Evolutionary conservation across 2,329 filamentous ascomycete species (phyloP), one percentile per base, ranked within the genome.

Genomic region (Aspergillus sp.): DNA sequence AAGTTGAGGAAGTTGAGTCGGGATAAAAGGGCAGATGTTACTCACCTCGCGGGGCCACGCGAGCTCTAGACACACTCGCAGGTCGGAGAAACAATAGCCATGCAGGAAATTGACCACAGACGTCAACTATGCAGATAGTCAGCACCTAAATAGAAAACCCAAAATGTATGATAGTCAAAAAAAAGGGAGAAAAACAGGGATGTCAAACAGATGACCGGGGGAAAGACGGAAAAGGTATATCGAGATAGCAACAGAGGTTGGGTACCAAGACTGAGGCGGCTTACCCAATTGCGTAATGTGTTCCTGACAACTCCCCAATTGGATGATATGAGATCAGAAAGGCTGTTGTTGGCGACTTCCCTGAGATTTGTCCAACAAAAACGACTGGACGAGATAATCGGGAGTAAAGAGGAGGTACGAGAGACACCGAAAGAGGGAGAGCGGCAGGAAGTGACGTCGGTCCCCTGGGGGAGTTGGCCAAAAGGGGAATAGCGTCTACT

Each of bases 391-490:
- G 33, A 37, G n/a, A 17, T n/a, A 19, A 37, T 37, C 33, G 33
- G 17, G 6, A 4, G 2, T 4, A 5, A 19, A 19, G 33, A 37
- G 33, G 33, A 43, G 41, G 17, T 23, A 43, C n/a, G 25, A 32
- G 15, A 43, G 22, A 17, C 17, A 30, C 25, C 25, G 25, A 35
- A 33, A 47, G 39, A 46, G 41, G 41, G 41, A 46, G 46, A 44
- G 46, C 32, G 33, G 30, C 41, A 42, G 49, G 41, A 17, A 57
- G 60, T 65, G 62, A 65, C 61, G 59, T 64, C 60, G 59, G 52
- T 55, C 48, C 50, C 45, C 49, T 49, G 47, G 39, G 39, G 46
- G 15, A 4, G 41, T 35, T 30, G 42, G 44, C 42, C n/a, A n/a
- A 37, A 17, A 37, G 6, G 6, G 33, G 33, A 19, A 15, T 37